These are phyloP conservation scores for Rauvolfia tetraphylla DNA, from an alignment of 257 asterid species.

Conservation along the genomic window DNA sequence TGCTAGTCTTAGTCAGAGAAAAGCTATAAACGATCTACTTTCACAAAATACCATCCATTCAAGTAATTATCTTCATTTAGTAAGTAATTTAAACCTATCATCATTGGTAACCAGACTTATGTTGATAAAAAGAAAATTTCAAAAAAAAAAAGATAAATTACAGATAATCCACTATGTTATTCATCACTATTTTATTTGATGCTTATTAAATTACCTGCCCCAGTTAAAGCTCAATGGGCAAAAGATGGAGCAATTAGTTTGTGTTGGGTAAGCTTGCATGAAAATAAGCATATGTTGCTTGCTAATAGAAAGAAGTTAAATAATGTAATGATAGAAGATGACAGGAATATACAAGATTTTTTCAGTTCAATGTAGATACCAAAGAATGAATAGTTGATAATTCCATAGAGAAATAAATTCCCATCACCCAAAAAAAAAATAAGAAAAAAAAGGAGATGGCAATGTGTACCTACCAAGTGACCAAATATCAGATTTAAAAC, in stretches of 20 bases:
- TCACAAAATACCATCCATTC: not conserved
- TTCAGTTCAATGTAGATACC: not conserved
- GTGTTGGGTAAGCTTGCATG: not conserved
- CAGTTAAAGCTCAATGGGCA: not conserved
- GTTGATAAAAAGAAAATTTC: not conserved
- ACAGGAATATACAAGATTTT: not conserved
- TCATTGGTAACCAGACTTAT: not conserved
- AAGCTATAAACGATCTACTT: not conserved
- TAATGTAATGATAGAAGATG: not conserved
- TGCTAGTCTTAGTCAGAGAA: not conserved
- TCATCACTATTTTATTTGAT: not conserved
- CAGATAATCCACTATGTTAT: not conserved
- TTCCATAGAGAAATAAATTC: not conserved
- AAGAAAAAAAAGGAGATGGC: not conserved
- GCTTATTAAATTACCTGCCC: not conserved
- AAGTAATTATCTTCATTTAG: not conserved
- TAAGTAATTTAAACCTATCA: not conserved
- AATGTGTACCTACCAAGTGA: conserved; percentile 68
- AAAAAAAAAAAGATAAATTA: not conserved
- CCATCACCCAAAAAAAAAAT: not conserved
- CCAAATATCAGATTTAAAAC: conserved; percentile 98
- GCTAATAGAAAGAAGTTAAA: not conserved
- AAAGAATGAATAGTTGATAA: not conserved
- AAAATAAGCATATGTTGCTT: not conserved
- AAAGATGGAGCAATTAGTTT: not conserved